Evolutionary conservation across 192 early-diverging fungal genomes (phyloP).

Genomic region (Backusella macrospora): DNA sequence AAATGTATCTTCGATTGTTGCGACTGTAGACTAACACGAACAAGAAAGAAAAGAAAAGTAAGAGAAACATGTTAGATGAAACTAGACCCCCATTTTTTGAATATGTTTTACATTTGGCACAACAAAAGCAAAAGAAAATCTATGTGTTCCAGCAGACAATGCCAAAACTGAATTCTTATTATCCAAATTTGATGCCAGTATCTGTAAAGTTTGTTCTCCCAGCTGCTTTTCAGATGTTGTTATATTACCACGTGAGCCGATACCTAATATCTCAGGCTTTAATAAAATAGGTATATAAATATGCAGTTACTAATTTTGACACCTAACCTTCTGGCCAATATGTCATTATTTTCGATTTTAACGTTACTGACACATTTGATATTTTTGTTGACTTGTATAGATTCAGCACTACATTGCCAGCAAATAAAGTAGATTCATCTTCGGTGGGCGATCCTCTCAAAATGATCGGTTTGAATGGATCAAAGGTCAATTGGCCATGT

Average conservation of each 20-base stretch:
- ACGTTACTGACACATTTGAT: slow-evolving; percentile 17
- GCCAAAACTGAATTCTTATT: not conserved
- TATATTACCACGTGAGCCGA: slow-evolving; percentile 35
- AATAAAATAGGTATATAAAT: not conserved
- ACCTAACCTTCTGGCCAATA: slow-evolving; percentile 36
- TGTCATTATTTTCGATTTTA: slow-evolving; percentile 21
- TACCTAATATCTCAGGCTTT: slow-evolving; percentile 20
- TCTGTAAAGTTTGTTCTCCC: slow-evolving; percentile 24
- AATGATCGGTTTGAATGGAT: slow-evolving; percentile 35
- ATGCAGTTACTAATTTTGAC: not conserved
- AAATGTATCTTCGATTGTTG: slow-evolving; percentile 34
- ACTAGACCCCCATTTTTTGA: not conserved
- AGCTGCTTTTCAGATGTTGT: slow-evolving; percentile 31
- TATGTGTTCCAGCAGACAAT: slow-evolving; percentile 22
- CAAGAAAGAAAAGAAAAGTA: slow-evolving; percentile 7
- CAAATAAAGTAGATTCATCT: slow-evolving; percentile 23
- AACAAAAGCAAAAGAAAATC: slow-evolving; percentile 34
- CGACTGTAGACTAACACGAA: slow-evolving; percentile 19
- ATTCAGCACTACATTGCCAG: slow-evolving; percentile 30
- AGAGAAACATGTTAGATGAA: not conserved
- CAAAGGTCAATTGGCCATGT: slow-evolving; percentile 24
- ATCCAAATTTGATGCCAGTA: slow-evolving; percentile 16
- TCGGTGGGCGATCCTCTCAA: slow-evolving; percentile 29
- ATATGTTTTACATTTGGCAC: slow-evolving; percentile 26
- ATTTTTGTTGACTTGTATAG: slow-evolving; percentile 23